These are phyloP conservation scores for Nitzschia sp. DNA, from an alignment of 108 stramenopile species.

Conservation along the genomic window DNA sequence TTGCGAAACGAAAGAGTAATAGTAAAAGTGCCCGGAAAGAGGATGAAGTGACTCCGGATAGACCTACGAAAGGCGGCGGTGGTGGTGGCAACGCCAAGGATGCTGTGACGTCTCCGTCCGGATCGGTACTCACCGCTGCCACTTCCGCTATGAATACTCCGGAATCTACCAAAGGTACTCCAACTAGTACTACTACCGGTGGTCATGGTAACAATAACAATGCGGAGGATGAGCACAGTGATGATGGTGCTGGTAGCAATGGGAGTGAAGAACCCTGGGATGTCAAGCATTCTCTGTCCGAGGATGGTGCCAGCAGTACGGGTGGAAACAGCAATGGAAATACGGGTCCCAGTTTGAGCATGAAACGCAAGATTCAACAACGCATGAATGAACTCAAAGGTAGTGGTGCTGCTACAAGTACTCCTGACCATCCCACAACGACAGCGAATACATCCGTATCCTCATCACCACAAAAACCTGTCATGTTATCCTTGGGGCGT, in stretches of 20 bases:
- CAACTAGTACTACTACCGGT: background rate
- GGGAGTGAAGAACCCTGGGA: constrained; percentile 17
- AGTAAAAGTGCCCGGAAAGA: too few species aligned
- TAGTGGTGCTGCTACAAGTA: background rate
- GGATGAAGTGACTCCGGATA: too few species aligned
- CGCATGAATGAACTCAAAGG: background rate
- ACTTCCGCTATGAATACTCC: too few species aligned
- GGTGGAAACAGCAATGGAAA: background rate
- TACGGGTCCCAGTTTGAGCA: background rate
- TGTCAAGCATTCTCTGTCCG: background rate
- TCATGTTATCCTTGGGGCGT: background rate
- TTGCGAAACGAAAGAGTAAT: too few species aligned
- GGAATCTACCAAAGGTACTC: too few species aligned
- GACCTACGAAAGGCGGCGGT: too few species aligned
- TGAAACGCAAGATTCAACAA: background rate
- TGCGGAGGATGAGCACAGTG: background rate
- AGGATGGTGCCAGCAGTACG: background rate
- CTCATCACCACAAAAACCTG: background rate
- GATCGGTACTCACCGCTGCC: too few species aligned
- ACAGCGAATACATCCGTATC: background rate
- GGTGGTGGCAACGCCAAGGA: too few species aligned
- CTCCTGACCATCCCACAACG: background rate
- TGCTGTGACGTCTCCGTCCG: too few species aligned
- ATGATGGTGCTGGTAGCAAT: background rate
- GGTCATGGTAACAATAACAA: background rate